Conservation (phyloP, 345 rosid species). For the Camelina laxa region DNA sequence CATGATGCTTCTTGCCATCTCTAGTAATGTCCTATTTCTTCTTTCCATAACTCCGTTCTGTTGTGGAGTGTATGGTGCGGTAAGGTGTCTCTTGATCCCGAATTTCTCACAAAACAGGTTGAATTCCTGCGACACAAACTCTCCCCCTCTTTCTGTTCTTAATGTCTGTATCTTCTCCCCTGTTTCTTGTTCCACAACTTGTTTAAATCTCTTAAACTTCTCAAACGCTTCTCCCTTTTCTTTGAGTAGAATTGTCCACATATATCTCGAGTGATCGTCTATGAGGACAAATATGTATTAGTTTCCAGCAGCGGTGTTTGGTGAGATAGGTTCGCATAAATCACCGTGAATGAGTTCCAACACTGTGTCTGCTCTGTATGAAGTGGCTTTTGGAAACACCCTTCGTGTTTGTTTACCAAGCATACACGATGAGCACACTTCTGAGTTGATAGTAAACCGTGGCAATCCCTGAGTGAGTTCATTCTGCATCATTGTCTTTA, state of each 20-base stretch:
- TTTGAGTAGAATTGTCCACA: not conserved
- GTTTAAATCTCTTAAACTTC: not conserved
- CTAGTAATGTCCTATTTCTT: not conserved
- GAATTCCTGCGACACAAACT: not conserved
- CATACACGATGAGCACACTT: too few relatives aligned
- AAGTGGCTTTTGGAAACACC: too few relatives aligned
- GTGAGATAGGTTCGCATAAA: not conserved
- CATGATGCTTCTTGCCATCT: not conserved
- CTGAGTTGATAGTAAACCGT: too few relatives aligned
- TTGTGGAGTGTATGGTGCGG: not conserved
- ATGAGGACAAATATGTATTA: not conserved
- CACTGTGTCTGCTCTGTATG: too few relatives aligned
- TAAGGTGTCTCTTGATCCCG: not conserved
- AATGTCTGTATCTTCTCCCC: not conserved
- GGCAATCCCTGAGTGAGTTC: too few relatives aligned
- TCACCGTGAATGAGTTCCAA: not conserved
- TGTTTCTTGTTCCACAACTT: not conserved
- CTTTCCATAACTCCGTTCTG: not conserved
- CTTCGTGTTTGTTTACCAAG: too few relatives aligned
- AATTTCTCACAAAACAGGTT: not conserved
- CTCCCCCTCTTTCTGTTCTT: not conserved
- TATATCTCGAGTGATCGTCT: not conserved
- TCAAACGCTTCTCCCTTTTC: not conserved
- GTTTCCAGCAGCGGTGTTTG: not conserved
- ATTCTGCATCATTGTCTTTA: too few relatives aligned